These are phyloP conservation scores for Boechera divaricarpa DNA, from an alignment of 345 rosid species.

Conservation along the genomic window DNA sequence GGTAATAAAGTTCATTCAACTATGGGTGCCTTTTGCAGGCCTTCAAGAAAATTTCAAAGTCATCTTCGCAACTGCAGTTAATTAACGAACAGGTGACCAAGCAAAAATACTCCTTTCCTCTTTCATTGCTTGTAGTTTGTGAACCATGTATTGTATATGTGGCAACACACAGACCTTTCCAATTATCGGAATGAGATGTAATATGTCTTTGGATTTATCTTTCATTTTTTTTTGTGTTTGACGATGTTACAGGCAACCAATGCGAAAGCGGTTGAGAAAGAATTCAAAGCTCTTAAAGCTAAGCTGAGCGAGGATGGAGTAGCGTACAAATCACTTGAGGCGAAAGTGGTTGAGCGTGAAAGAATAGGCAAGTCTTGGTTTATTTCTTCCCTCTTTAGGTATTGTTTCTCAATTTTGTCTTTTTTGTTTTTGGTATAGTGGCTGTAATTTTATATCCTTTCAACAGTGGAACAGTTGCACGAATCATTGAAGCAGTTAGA, in stretches of 20 bases:
- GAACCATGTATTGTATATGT: slow-evolving; percentile 21
- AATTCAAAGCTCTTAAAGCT: slow-evolving; percentile 66
- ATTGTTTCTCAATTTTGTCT: slow-evolving; percentile 13
- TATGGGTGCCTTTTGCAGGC: slow-evolving; percentile 56
- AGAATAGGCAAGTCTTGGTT: slow-evolving; percentile 59
- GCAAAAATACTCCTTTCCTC: not conserved
- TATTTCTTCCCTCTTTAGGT: slow-evolving; percentile 14
- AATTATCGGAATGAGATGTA: not conserved
- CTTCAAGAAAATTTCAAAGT: slow-evolving; percentile 77
- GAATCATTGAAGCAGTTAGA: slow-evolving; percentile 58
- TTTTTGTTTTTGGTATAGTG: not conserved
- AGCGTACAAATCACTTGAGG: slow-evolving; percentile 72
- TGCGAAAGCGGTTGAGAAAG: slow-evolving; percentile 82
- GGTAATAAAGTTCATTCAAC: slow-evolving; percentile 1
- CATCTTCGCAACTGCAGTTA: slow-evolving; percentile 68
- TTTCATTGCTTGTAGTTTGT: slow-evolving; percentile 22
- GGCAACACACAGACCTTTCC: slow-evolving; percentile 12
- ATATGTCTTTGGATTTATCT: slow-evolving; percentile 3
- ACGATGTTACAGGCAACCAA: slow-evolving; percentile 61
- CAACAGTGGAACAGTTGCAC: slow-evolving; percentile 67
- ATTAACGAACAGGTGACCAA: slow-evolving; percentile 73
- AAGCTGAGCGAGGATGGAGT: slow-evolving; percentile 72
- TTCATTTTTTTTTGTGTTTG: slow-evolving; percentile 19
- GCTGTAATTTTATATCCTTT: slow-evolving; percentile 20
- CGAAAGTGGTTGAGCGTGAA: slow-evolving; percentile 69